These are phyloP conservation scores for Extremus antarcticus DNA, from an alignment of 495 filamentous ascomycete genomes.

Conservation along the genomic window DNA sequence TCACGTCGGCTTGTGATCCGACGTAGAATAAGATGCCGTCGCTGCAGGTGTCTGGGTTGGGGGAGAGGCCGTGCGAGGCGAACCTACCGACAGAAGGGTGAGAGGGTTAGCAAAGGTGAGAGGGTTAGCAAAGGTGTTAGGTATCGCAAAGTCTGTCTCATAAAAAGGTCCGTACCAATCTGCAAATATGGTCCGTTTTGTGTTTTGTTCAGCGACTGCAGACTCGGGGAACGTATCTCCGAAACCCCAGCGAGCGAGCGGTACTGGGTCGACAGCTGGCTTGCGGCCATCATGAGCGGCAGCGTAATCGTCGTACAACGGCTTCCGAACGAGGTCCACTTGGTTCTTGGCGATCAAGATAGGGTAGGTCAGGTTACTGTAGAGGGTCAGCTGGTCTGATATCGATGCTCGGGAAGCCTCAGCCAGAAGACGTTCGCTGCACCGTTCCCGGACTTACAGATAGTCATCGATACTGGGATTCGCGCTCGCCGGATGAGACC, in stretches of 20 bases:
- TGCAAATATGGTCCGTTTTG: slow-evolving; percentile 42
- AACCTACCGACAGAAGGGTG: no score
- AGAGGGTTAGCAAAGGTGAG: no score
- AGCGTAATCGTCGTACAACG: slow-evolving; percentile 33
- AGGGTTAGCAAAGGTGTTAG: no score
- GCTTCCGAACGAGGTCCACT: slow-evolving; percentile 23
- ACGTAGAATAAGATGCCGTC: slow-evolving; percentile 34
- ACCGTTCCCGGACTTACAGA: no score
- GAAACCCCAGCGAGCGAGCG: slow-evolving; percentile 46
- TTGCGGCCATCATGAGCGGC: slow-evolving; percentile 27
- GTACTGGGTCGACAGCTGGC: slow-evolving; percentile 34
- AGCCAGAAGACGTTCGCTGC: no score
- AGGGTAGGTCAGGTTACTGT: slow-evolving; percentile 24
- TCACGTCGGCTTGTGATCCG: slow-evolving; percentile 16
- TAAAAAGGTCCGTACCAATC: no score
- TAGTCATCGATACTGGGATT: slow-evolving; percentile 5
- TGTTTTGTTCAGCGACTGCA: slow-evolving; percentile 28
- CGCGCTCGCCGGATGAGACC: slow-evolving; percentile 13
- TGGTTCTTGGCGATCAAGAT: slow-evolving; percentile 27
- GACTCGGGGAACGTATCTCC: slow-evolving; percentile 36
- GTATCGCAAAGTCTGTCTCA: no score
- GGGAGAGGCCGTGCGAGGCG: slow-evolving; percentile 34
- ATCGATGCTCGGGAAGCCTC: not conserved
- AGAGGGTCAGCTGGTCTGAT: not conserved
- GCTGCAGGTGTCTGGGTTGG: slow-evolving; percentile 32